Percentiles rank a stretch among this genome's conserved stretches.
Conservation (phyloP, 2,329 filamentous ascomycete species). For the Verticillium isaacii region DNA sequence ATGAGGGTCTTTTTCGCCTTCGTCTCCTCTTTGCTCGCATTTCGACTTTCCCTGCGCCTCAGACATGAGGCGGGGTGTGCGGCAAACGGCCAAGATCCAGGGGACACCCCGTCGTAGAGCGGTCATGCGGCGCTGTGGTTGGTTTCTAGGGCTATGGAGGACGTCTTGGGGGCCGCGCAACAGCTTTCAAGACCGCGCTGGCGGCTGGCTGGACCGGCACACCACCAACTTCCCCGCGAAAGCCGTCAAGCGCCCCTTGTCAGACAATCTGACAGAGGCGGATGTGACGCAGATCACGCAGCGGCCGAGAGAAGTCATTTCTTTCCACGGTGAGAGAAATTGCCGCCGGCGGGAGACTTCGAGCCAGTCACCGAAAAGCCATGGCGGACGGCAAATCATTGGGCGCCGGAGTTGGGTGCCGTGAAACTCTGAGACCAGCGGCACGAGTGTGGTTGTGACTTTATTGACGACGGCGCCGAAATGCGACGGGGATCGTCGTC, state of each 20-base stretch:
- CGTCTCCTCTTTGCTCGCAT: not conserved
- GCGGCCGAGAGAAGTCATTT: not conserved
- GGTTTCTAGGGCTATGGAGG: not conserved
- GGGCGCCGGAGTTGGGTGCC: not conserved
- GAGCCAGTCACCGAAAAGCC: not conserved
- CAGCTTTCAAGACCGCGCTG: not conserved
- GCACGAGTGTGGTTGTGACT: not conserved
- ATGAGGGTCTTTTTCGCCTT: not conserved
- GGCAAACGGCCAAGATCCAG: not conserved
- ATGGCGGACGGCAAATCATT: not conserved
- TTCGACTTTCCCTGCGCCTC: not conserved
- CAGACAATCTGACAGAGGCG: not conserved
- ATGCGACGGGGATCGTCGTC: not conserved
- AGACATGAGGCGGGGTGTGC: not conserved
- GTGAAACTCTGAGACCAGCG: not conserved
- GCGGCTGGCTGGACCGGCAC: not conserved
- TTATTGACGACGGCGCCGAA: not conserved
- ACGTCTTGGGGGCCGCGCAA: not conserved
- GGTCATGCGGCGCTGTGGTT: not conserved
- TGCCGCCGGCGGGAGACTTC: not conserved
- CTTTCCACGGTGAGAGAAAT: not conserved
- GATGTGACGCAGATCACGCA: not conserved
- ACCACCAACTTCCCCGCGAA: not conserved
- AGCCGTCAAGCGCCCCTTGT: not conserved
- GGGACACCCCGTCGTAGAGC: not conserved